A percentile compares a stretch with the other conserved stretches of the same genome.
Conservation (phyloP, 345 rosid species). For the Turnera subulata region DNA sequence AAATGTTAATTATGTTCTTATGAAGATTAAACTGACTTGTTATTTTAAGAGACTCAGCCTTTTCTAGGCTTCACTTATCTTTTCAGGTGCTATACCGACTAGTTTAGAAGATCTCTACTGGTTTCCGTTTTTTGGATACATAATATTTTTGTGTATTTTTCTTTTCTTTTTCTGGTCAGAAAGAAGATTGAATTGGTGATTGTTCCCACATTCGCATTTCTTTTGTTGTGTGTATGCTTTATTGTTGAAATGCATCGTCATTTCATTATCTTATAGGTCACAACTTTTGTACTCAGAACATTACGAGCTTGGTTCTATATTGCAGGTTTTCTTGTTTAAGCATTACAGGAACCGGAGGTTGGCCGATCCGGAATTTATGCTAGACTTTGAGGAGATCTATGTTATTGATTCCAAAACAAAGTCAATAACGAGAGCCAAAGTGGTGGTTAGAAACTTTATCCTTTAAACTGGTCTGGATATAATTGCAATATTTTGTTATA, state of each 20-base stretch:
- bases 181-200: background rate
- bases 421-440: constrained; percentile 93
- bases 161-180: no score
- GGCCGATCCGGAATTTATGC: constrained; percentile 78
- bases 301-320: constrained; percentile 3
- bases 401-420: constrained; percentile 80
- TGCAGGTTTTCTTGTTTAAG: constrained; percentile 83
- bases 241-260: background rate
- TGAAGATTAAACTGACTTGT: no score
- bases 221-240: background rate
- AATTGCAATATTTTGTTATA: background rate
- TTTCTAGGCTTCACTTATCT: no score
- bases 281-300: background rate
- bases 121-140: no score
- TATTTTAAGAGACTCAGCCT: no score
- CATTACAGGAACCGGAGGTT: constrained; percentile 75
- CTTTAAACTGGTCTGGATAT: background rate
- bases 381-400: constrained; percentile 94
- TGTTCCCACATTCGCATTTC: background rate
- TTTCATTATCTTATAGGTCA: background rate
- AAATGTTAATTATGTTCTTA: no score
- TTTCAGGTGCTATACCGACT: no score
- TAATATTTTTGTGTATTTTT: no score
- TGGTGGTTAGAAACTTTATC: constrained; percentile 45
- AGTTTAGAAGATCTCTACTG: no score